phyloP scores from a whole-genome alignment of 2,329 filamentous ascomycete species.

The Tolypocladium ophioglossoides region DNA sequence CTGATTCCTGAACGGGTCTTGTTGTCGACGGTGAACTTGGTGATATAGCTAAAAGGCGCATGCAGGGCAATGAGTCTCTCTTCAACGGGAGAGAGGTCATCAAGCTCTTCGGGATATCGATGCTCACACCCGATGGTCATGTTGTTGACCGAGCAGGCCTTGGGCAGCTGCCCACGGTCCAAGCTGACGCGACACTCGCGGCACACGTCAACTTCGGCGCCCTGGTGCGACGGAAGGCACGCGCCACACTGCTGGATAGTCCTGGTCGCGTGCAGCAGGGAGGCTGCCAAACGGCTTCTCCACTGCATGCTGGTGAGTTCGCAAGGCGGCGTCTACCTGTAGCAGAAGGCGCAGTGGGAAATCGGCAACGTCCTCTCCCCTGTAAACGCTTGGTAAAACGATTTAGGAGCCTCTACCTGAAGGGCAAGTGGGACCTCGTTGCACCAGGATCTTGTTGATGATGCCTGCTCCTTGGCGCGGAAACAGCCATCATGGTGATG shows the following conservation, averaged over 20 bases:
- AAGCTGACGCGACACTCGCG: too few relatives aligned
- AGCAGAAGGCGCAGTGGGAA: conserved; percentile 5
- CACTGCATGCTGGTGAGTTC: conserved; percentile 1
- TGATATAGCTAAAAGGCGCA: conserved; percentile 4
- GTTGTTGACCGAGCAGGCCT: too few relatives aligned
- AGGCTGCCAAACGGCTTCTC: neutral
- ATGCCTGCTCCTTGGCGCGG: conserved; percentile 2
- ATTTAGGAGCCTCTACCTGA: conserved; percentile 2
- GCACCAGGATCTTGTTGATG: conserved; percentile 4
- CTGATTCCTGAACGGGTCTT: neutral
- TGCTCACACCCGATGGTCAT: too few relatives aligned
- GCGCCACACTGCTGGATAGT: neutral
- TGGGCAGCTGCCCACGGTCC: too few relatives aligned
- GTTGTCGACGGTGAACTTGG: conserved; percentile 4
- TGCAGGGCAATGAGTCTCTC: conserved; percentile 2
- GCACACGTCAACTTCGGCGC: too few relatives aligned
- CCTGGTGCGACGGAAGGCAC: too few relatives aligned
- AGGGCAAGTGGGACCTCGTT: conserved; percentile 4
- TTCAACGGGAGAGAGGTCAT: conserved; percentile 4
- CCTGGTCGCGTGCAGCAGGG: conserved; percentile 1
- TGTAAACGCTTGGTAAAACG: neutral
- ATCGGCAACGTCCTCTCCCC: conserved; percentile 4
- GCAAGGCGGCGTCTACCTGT: conserved; percentile 1
- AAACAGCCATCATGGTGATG: conserved; percentile 3
- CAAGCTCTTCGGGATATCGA: too few relatives aligned